Conservation (phyloP, 345 rosid genomes). For the Capsella bursapastoris region DNA sequence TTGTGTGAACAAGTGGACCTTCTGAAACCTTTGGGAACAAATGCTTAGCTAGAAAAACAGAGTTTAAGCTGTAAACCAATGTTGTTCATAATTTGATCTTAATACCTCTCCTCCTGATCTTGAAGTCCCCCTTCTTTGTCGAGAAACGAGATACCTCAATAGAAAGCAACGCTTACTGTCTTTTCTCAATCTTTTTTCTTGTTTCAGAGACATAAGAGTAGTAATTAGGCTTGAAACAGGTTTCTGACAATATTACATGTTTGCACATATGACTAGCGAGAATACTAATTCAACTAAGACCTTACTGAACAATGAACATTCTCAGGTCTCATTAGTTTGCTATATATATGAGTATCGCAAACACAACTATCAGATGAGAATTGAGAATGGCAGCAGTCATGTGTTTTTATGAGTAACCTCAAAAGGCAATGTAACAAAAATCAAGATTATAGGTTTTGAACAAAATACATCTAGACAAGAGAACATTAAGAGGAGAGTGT, state of each 20-base stretch:
- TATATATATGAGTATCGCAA: not conserved
- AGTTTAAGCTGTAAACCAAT: too few species aligned
- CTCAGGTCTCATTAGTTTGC: too few species aligned
- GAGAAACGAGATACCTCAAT: not conserved
- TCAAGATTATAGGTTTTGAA: conserved; percentile 22
- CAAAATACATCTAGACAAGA: conserved; percentile 38
- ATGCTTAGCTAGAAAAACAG: too few species aligned
- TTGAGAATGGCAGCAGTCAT: not conserved
- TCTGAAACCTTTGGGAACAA: too few species aligned
- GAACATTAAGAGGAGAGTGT: conserved; percentile 19
- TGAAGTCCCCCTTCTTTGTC: conserved; percentile 1
- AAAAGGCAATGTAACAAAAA: conserved; percentile 10
- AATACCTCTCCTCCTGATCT: not conserved
- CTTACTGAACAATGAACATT: not conserved
- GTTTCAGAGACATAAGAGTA: not conserved
- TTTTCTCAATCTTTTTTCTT: not conserved
- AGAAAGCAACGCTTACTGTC: not conserved
- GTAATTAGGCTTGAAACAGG: conserved; percentile 21
- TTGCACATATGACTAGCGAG: conserved; percentile 7
- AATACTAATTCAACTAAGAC: not conserved
- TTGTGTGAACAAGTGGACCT: too few species aligned
- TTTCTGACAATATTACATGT: not conserved
- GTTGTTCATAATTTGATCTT: too few species aligned
- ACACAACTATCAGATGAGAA: conserved; percentile 19
- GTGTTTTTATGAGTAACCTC: too few species aligned